Evolutionary conservation across 352 stramenopile species (phyloP).

Genomic region (Globisporangium nunn): DNA sequence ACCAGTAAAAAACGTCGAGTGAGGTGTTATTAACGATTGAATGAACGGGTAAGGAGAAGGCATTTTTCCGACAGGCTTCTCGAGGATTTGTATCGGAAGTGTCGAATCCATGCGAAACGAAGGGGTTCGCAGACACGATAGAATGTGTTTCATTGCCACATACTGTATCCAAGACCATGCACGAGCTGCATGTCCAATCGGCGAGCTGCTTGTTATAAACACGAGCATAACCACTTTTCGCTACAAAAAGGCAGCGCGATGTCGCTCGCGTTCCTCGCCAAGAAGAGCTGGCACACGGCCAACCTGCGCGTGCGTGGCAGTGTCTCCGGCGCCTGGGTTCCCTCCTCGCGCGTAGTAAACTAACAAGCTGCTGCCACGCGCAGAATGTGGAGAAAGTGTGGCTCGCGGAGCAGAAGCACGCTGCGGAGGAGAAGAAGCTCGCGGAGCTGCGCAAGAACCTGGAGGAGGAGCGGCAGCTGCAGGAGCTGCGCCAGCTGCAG

Average conservation of each 20-base stretch:
- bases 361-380: no score
- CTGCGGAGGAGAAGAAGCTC: constrained; percentile 90
- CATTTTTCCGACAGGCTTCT: no score
- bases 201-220: no score
- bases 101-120: no score
- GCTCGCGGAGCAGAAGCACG: constrained; percentile 94
- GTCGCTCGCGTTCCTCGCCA: constrained; percentile 91
- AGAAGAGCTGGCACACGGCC: constrained; percentile 97
- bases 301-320: constrained; percentile 79
- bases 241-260: constrained; percentile 19
- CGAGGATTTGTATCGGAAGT: not conserved
- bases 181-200: no score
- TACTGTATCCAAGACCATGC: no score
- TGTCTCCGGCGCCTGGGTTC: no score
- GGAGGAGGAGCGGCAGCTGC: constrained; percentile 92
- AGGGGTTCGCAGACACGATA: no score
- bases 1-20: constrained; percentile 3
- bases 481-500: constrained; percentile 92
- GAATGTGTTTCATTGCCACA: no score
- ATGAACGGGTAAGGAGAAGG: no score
- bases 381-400: constrained; percentile 98
- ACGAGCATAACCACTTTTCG: no score
- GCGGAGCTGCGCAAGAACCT: constrained; percentile 95
- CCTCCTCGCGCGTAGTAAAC: no score
- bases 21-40: not conserved